Evolutionary conservation across 495 filamentous ascomycete genomes (phyloP).

Genomic region (Penicillium bovifimosum): DNA sequence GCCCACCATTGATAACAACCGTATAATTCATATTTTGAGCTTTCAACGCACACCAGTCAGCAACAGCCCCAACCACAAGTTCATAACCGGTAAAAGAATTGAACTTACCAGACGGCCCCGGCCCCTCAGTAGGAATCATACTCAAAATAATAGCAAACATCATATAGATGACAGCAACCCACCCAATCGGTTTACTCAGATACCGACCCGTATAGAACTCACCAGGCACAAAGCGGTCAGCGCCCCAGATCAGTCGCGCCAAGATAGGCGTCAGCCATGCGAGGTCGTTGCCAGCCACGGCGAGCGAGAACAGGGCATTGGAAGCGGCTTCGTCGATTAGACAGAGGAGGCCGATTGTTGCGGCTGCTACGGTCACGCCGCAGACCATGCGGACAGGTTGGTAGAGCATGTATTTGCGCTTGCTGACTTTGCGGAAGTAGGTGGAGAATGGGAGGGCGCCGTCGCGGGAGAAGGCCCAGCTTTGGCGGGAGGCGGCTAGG

Average conservation of each 20-base stretch:
- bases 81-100: neutral
- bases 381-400: slow-evolving; percentile 59
- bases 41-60: slow-evolving; percentile 18
- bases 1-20: slow-evolving; percentile 54
- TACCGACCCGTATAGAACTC: slow-evolving; percentile 54
- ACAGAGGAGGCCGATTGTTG: slow-evolving; percentile 53
- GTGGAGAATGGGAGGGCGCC: slow-evolving; percentile 56
- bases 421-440: slow-evolving; percentile 55
- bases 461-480: slow-evolving; percentile 58
- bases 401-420: slow-evolving; percentile 42
- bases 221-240: slow-evolving; percentile 56
- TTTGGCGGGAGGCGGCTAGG: slow-evolving; percentile 53
- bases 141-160: slow-evolving; percentile 45
- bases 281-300: slow-evolving; percentile 56
- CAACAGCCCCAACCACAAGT: neutral
- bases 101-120: slow-evolving; percentile 37
- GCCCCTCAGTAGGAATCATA: slow-evolving; percentile 52
- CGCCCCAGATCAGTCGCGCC: slow-evolving; percentile 57
- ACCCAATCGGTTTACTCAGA: slow-evolving; percentile 47
- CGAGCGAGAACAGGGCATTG: slow-evolving; percentile 57
- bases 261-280: slow-evolving; percentile 62
- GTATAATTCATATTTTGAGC: slow-evolving; percentile 60
- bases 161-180: slow-evolving; percentile 48
- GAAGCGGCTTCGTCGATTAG: slow-evolving; percentile 56
- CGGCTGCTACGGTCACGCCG: slow-evolving; percentile 48